Conservation (phyloP, 2,329 filamentous ascomycete genomes). For the Gnomoniopsis smithogilvyi region DNA sequence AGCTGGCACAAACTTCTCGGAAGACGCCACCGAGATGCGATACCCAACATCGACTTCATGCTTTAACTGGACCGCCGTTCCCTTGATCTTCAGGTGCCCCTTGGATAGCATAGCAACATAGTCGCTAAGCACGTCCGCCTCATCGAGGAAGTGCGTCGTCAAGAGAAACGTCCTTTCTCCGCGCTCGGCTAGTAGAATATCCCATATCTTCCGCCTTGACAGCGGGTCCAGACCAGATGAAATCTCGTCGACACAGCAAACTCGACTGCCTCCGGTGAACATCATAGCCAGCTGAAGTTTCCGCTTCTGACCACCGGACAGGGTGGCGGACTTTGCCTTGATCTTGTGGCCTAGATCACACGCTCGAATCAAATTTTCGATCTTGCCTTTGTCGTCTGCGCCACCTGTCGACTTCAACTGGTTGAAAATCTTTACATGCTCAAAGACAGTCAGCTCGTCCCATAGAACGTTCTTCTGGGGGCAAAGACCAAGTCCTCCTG, state of each 20-base stretch:
- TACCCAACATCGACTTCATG: slow-evolving; percentile 80
- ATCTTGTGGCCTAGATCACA: slow-evolving; percentile 76
- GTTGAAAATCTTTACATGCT: slow-evolving; percentile 84
- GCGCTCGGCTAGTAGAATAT: slow-evolving; percentile 82
- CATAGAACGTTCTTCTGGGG: slow-evolving; percentile 94
- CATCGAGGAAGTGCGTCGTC: slow-evolving; percentile 91
- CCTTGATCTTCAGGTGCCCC: slow-evolving; percentile 75
- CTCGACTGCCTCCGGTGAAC: slow-evolving; percentile 83
- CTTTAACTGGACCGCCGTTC: slow-evolving; percentile 84
- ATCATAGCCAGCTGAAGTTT: slow-evolving; percentile 94
- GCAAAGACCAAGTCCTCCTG: slow-evolving; percentile 78
- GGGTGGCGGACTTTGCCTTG: slow-evolving; percentile 67
- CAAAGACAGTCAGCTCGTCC: slow-evolving; percentile 81
- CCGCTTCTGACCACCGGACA: slow-evolving; percentile 88
- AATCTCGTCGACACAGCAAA: slow-evolving; percentile 91
- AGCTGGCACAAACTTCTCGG: not conserved
- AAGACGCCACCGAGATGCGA: slow-evolving; percentile 63
- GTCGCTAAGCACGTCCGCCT: slow-evolving; percentile 85
- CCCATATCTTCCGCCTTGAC: slow-evolving; percentile 87
- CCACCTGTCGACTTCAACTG: slow-evolving; percentile 58
- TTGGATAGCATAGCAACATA: slow-evolving; percentile 86
- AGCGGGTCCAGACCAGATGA: slow-evolving; percentile 85
- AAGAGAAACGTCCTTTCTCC: slow-evolving; percentile 79
- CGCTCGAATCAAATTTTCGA: slow-evolving; percentile 60
- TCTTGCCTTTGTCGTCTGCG: slow-evolving; percentile 54